Evolutionary conservation across 2,329 filamentous ascomycete species (phyloP).

Genomic region (Samsoniella hepiali): DNA sequence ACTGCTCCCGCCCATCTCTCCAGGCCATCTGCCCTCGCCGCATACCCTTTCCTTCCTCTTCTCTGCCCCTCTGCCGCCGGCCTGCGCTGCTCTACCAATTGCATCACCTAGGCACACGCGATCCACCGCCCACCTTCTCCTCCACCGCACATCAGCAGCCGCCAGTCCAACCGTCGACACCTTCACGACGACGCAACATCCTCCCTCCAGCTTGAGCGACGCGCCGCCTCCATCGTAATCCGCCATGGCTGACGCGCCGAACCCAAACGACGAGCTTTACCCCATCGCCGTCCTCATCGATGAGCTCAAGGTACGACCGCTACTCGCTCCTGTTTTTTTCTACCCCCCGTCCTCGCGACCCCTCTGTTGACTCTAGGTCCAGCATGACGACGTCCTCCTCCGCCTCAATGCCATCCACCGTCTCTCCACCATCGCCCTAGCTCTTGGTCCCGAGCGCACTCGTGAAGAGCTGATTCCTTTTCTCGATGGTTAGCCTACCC

Average conservation of each 20-base stretch:
- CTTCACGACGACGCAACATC: conserved; percentile 10
- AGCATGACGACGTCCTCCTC: conserved; percentile 98
- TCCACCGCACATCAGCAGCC: conserved; percentile 19
- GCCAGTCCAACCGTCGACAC: conserved; percentile 14
- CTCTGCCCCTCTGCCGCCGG: not conserved
- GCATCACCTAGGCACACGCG: conserved; percentile 30
- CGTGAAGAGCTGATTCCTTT: conserved; percentile 98
- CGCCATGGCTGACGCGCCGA: conserved; percentile 84
- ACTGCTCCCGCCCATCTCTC: not conserved
- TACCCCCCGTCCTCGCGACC: conserved; percentile 23
- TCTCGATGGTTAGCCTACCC: conserved; percentile 77
- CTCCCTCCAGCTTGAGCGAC: conserved; percentile 12
- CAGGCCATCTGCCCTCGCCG: not conserved
- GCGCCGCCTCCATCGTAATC: conserved; percentile 28
- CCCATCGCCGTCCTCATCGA: conserved; percentile 99
- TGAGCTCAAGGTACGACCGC: conserved; percentile 80
- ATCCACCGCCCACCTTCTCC: conserved; percentile 26
- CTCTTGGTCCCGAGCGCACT: conserved; percentile 91
- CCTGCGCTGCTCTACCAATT: conserved; percentile 21
- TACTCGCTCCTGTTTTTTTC: conserved; percentile 17
- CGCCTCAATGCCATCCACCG: conserved; percentile 98
- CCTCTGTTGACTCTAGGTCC: conserved; percentile 29
- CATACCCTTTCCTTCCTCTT: not conserved
- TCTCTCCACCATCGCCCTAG: conserved; percentile 95
- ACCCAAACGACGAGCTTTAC: conserved; percentile 97